A percentile compares a stretch with the other conserved stretches of the same genome.
These are phyloP conservation scores for Chloranthus sessilifolius DNA, from an alignment of 164 flowering plant species.

Conservation along the genomic window DNA sequence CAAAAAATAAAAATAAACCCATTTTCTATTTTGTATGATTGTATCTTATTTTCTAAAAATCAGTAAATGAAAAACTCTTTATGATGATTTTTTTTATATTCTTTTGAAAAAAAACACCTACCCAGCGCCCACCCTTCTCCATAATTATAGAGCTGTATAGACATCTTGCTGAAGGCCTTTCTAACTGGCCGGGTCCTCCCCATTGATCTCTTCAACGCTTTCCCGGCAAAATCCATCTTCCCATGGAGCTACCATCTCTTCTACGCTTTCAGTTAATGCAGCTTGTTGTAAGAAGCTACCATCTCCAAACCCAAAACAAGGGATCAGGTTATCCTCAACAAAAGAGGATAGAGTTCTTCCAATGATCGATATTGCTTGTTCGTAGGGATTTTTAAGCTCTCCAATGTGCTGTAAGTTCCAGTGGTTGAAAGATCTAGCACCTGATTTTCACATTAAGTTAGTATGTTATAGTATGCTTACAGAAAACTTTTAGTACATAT, in stretches of 20 bases:
- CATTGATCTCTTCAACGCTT: slow-evolving; percentile 70
- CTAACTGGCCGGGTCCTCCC: slow-evolving; percentile 90
- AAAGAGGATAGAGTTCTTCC: slow-evolving; percentile 39
- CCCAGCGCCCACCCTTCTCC: slow-evolving; percentile 99
- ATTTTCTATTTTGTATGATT: no score
- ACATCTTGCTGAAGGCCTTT: slow-evolving; percentile 98
- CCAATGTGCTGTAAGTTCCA: slow-evolving; percentile 55
- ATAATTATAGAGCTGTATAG: slow-evolving; percentile 97
- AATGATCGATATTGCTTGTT: slow-evolving; percentile 40
- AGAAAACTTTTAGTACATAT: not conserved
- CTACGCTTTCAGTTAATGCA: no score
- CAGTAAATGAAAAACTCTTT: slow-evolving; percentile 5
- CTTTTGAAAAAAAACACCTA: slow-evolving; percentile 39
- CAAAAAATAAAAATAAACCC: not conserved
- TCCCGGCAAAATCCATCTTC: slow-evolving; percentile 98
- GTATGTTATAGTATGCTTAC: not conserved
- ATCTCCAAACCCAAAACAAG: slow-evolving; percentile 56
- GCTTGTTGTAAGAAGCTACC: no score
- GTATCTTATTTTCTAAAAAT: no score
- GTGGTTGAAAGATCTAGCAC: slow-evolving; percentile 54
- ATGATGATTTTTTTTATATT: no score
- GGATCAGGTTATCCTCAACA: slow-evolving; percentile 44
- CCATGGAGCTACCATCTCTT: no score
- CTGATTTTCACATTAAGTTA: no score
- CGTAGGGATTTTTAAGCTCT: slow-evolving; percentile 37